phyloP scores from a whole-genome alignment of 345 rosid genomes.

The Streptanthus diversifolius region DNA sequence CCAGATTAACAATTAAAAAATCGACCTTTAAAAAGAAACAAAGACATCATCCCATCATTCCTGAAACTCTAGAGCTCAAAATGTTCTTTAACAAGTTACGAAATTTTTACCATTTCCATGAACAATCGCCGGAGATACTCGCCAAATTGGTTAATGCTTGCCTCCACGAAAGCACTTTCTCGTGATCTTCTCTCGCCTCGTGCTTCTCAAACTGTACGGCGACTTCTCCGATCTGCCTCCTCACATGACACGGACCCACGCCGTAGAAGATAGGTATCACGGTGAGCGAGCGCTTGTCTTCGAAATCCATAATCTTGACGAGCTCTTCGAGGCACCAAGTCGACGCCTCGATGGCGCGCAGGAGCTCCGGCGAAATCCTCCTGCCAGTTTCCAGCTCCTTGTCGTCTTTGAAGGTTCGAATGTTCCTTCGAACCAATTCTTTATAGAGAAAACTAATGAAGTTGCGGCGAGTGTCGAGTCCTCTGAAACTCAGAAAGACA shows the following conservation, averaged over 20 bases:
- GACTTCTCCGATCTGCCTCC: conserved; percentile 19
- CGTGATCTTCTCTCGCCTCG: background rate
- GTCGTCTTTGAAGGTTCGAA: conserved; percentile 30
- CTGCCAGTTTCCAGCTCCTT: conserved; percentile 16
- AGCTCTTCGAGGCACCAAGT: conserved; percentile 33
- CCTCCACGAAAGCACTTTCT: conserved; percentile 26
- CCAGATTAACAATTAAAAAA: background rate
- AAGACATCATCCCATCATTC: background rate
- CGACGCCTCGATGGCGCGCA: conserved; percentile 23
- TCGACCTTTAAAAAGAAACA: background rate
- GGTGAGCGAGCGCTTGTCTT: background rate
- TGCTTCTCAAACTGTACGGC: conserved; percentile 24
- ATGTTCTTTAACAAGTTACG: background rate
- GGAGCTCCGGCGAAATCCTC: conserved; percentile 18
- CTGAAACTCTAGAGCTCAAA: background rate
- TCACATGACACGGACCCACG: conserved; percentile 20
- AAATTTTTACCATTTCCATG: conserved; percentile 5
- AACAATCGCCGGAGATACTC: conserved; percentile 11
- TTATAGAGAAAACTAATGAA: conserved; percentile 27
- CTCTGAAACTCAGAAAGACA: conserved; percentile 38
- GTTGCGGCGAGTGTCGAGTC: conserved; percentile 25
- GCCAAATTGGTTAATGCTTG: conserved; percentile 21
- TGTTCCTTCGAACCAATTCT: background rate
- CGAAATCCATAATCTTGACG: conserved; percentile 19
- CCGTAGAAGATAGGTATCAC: conserved; percentile 34